Base-by-base conservation (phyloP, 1,284 basidiomycete species). In the Hypsizygus ulmarius region DNA sequence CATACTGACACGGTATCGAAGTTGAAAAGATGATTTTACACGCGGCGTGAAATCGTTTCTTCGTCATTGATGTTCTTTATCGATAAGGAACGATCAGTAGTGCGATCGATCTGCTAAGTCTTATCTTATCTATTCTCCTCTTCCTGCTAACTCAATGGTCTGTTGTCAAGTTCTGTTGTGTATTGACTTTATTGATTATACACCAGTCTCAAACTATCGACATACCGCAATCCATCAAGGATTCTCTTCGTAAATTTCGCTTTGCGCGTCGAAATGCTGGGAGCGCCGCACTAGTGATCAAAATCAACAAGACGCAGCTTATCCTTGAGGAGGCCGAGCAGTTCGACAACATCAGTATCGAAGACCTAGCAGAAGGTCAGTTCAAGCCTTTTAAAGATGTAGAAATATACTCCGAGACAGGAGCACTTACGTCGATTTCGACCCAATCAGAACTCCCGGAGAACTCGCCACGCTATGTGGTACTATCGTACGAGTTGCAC, bases 381-480 rank as follows among this genome's bases (percentile, higher is more conserved):
- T 54, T 15, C 18, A 6, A 18, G 28, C 37, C n/a, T 25, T 25
- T 25, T 4, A 25, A 25, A 4, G 21, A 11, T 16, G n/a, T 29
- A 14, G 10, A 21, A 21, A 9, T 11, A 14, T 15, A 10, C 27
- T 28, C 10, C 8, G 28, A 11, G 33, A 11, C 25, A n/a, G n/a
- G n/a, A 25, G 7, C 21, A 7, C 35, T 6, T 30, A 21, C 9
- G 4, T 16, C 53, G 49, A n/a, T 39, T 7, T 34, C 43, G 38
- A 15, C 27, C 7, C 58, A n/a, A n/a, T n/a, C n/a, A 95, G 95
- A 96, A 62, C 76, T 97, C 5, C 94, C 94, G 0, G 92, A 92
- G 68, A 90, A 90, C 65, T 81, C 87, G 4, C 94, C 94, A 8
- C 80, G 94, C 57, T 97, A 93, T 64, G 81, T 97, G 39, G 66